Percentiles rank a stretch among this genome's conserved stretches.
Conservation (phyloP, 2,329 filamentous ascomycete species). For the Colletotrichum brevisporum region DNA sequence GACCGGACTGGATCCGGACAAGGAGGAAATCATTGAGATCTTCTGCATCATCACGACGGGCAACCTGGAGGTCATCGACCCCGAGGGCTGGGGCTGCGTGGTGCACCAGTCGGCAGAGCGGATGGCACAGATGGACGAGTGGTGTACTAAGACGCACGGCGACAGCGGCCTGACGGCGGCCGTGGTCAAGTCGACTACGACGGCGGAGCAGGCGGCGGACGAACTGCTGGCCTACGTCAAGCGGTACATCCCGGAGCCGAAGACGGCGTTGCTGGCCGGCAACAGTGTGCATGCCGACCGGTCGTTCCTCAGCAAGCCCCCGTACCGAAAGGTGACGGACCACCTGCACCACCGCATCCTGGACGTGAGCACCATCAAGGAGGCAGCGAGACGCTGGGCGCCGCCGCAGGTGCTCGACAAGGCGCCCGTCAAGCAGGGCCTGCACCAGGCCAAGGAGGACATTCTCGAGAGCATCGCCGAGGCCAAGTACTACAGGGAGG, state of each 20-base stretch:
- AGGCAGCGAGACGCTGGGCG: conserved; percentile 88
- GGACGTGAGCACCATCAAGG: conserved; percentile 93
- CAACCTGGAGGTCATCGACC: conserved; percentile 81
- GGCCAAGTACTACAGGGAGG: conserved; percentile 84
- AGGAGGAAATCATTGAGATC: conserved; percentile 90
- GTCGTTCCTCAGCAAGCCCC: conserved; percentile 81
- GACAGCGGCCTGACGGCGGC: conserved; percentile 84
- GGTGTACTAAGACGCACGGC: conserved; percentile 88
- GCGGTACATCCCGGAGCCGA: conserved; percentile 75
- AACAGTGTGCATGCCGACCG: conserved; percentile 95
- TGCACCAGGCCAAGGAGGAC: conserved; percentile 89
- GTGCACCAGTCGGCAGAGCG: conserved; percentile 80
- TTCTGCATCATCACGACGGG: conserved; percentile 92
- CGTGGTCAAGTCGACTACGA: conserved; percentile 80
- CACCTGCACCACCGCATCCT: conserved; percentile 92
- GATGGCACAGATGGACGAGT: conserved; percentile 86
- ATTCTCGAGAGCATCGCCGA: conserved; percentile 97
- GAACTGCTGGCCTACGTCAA: conserved; percentile 85
- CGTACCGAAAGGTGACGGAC: conserved; percentile 80
- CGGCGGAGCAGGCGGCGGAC: conserved; percentile 78
- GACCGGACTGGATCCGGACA: conserved; percentile 85
- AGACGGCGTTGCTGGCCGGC: conserved; percentile 83
- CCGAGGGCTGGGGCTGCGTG: conserved; percentile 82
- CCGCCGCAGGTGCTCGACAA: conserved; percentile 69
- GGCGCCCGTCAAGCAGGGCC: conserved; percentile 79